Evolutionary conservation across 139 green algal species (phyloP), one percentile per base, ranked within the genome.

Genomic region (Tetradesmus obliquus): DNA sequence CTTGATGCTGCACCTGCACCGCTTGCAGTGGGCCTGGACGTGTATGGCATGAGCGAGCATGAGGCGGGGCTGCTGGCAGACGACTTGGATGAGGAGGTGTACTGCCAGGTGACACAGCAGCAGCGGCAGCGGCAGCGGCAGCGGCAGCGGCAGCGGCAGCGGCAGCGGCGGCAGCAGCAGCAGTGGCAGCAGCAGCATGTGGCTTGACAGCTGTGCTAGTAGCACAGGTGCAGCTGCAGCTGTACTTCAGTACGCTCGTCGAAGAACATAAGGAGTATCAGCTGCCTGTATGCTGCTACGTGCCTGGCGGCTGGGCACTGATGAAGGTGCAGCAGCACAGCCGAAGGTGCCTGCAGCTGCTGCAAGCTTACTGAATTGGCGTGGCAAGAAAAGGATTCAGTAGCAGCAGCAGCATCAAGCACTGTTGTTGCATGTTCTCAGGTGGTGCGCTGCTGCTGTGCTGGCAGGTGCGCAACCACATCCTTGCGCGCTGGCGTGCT

Each of bases 381-480:
- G 15, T 3, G 17, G 17, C 66, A 76, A 3, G 66, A 17, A 17
- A 76, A n/a, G 2, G 17, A 76, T 76, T 17, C 66, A 24, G 17
- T 19, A 76, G 66, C 15, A 76, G 15, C 66, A 71, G 60, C 60
- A 71, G 60, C 9, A 45, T 45, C 32, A 45, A 45, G 32, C 32
- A 45, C 32, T 45, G 32, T 45, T 45, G 32, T 45, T 45, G 32
- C 32, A 45, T 45, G 32, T 45, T 45, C 32, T 45, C 32, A 45
- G 32, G 17, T 76, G 66, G 17, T n/a, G 10, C n/a, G 15, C 22
- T 74, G 62, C 54, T 66, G 82, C 6, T 88, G 5, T 71, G 13
- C 1, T 24, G 1, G 6, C 93, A 97, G 92, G 93, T 98, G 13
- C 94, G 97, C 71, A 99, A 99, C 93, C 89, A 94, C 60, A 80